Evolutionary conservation across 768 basidiomycete species (phyloP), one percentile per base, ranked within the genome.

Genomic region (Porphyrellus cyaneotinctus): DNA sequence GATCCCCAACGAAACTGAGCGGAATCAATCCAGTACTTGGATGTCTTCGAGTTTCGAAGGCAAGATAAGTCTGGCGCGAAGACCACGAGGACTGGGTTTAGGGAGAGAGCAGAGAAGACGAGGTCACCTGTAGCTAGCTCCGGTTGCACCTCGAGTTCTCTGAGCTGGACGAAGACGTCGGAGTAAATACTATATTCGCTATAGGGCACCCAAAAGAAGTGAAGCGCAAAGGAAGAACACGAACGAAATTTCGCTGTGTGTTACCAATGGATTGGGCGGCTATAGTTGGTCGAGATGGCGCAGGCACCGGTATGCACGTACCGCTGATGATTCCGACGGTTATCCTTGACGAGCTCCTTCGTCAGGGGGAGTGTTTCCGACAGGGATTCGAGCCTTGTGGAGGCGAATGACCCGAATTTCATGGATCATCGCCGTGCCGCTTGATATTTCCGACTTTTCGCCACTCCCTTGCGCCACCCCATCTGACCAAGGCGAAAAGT

Each of bases 151-250:
- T 63, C 57, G 13, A 70, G 70, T 14, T 64, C 63, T 52, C 70
- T 73, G 62, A 77, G 65, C 6, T 68, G 78, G 53, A 70, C 71
- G 64, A 83, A 82, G 24, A 64, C 58, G 17, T 69, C 69, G 6
- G 70, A 69, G 59, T 75, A 77, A 57, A 77, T 74, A 47, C 75
- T 71, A 58, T 77, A 81, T 51, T 81, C 79, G 59, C 83, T 83
- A 67, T 81, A 85, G 30, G 78, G 78, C 75, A 83, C 80, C 18
- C 85, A 69, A 24, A 74, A 45, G 73, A 41, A 85, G 65, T 37
- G 10, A 18, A 39, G 26, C 20, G 6, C 73, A 75, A 62, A 81
- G n/a, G n/a, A 15, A 37, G 83, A 74, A 20, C 60, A 59, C 8
- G 64, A 56, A 53, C 17, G 18, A 14, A 42, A 39, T 47, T 62